These are phyloP conservation scores for Neospora caninum DNA, from an alignment of 169 alveolate genomes.

Conservation along the genomic window DNA sequence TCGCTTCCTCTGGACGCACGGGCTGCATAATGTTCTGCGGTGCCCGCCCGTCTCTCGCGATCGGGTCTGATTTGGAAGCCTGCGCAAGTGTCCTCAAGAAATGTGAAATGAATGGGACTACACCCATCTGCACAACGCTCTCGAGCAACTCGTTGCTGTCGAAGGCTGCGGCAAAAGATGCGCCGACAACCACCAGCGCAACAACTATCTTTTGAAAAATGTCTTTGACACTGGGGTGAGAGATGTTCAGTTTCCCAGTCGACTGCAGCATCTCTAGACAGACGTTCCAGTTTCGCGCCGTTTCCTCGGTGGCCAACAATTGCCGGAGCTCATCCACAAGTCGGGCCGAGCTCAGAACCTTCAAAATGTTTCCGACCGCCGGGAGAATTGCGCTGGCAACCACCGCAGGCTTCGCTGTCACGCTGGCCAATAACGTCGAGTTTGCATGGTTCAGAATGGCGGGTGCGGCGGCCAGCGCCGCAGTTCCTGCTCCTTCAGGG, in stretches of 20 bases:
- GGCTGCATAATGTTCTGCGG: too few species aligned
- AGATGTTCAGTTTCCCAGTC: not conserved
- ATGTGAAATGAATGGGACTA: not conserved
- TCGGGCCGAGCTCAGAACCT: not conserved
- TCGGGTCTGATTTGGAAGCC: not conserved
- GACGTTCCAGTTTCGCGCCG: not conserved
- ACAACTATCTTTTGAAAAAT: not conserved
- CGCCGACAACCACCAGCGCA: not conserved
- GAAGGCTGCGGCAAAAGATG: not conserved
- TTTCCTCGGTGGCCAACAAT: not conserved
- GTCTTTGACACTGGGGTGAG: not conserved
- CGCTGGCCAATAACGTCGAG: too few species aligned
- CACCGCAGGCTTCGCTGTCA: too few species aligned
- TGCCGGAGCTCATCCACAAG: not conserved
- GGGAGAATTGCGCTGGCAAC: too few species aligned
- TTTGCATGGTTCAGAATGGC: too few species aligned
- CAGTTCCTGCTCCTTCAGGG: too few species aligned
- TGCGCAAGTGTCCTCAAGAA: not conserved
- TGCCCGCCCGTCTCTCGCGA: too few species aligned
- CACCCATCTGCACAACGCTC: not conserved
- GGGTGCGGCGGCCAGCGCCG: too few species aligned
- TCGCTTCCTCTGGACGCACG: too few species aligned
- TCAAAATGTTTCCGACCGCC: too few species aligned
- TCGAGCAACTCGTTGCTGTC: not conserved
- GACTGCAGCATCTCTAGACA: not conserved